phyloP scores from a whole-genome alignment of 192 early-diverging fungal genomes.

The Podila minutissima region DNA sequence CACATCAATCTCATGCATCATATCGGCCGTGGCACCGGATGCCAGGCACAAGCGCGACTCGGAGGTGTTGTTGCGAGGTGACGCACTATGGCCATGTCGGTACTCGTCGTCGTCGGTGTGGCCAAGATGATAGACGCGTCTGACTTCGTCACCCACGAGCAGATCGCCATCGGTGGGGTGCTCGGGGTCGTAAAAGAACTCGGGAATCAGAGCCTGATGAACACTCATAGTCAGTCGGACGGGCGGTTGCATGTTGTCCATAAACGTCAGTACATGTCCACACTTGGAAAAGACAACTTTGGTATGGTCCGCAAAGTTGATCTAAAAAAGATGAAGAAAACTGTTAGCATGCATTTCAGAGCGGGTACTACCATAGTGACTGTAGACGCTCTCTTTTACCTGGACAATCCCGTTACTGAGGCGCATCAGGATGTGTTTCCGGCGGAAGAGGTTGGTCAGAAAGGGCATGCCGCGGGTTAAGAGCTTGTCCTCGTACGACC shows the following conservation, averaged over 20 bases:
- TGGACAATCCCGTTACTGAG: slow-evolving; percentile 45
- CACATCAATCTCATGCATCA: too few relatives aligned
- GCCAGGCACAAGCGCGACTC: too few relatives aligned
- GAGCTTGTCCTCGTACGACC: slow-evolving; percentile 20
- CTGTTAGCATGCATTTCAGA: too few relatives aligned
- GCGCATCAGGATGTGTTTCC: slow-evolving; percentile 22
- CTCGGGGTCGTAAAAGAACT: slow-evolving; percentile 37
- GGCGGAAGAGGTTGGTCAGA: slow-evolving; percentile 29
- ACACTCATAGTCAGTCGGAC: slow-evolving; percentile 36
- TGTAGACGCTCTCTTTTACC: slow-evolving; percentile 5
- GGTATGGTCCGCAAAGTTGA: slow-evolving; percentile 81
- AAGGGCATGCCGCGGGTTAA: slow-evolving; percentile 26
- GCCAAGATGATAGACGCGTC: too few relatives aligned
- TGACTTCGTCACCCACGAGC: too few relatives aligned
- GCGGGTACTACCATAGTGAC: too few relatives aligned
- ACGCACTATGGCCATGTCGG: too few relatives aligned
- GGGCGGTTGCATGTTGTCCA: slow-evolving; percentile 51
- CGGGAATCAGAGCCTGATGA: slow-evolving; percentile 25
- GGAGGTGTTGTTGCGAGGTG: too few relatives aligned
- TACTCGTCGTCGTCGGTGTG: too few relatives aligned
- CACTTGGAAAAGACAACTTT: slow-evolving; percentile 70
- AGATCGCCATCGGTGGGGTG: too few relatives aligned
- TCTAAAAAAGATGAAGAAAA: slow-evolving; percentile 35
- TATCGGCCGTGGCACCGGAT: too few relatives aligned
- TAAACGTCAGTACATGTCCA: slow-evolving; percentile 67